These are phyloP conservation scores for Ceratopteris richardii DNA, from an alignment of 75 land plant genomes.

Conservation along the genomic window DNA sequence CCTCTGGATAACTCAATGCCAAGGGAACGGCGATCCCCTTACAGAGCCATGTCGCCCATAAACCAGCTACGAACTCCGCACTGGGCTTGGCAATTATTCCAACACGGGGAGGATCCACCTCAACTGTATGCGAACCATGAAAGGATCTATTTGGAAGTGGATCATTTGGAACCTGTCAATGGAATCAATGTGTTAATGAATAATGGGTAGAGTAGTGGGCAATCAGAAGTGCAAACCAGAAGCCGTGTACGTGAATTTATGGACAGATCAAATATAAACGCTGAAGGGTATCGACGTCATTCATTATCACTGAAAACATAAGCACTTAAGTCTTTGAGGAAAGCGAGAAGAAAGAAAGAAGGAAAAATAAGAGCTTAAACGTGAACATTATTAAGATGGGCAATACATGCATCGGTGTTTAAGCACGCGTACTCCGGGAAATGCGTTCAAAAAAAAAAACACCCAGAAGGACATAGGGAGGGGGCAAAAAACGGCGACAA, in stretches of 20 bases:
- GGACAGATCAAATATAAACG: not conserved
- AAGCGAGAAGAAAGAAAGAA: no score
- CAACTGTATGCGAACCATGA: no score
- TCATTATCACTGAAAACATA: not conserved
- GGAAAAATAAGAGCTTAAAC: no score
- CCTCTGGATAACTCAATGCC: slow-evolving; percentile 94
- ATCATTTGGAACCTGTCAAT: not conserved
- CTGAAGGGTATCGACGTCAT: no score
- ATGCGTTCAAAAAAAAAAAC: no score
- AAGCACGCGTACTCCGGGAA: no score
- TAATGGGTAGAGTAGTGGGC: no score
- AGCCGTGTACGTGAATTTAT: not conserved
- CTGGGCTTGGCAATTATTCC: slow-evolving; percentile 97
- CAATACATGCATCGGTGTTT: no score
- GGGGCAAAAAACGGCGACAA: no score
- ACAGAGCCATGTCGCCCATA: slow-evolving; percentile 89
- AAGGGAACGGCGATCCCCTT: slow-evolving; percentile 93
- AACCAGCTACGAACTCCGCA: slow-evolving; percentile 87
- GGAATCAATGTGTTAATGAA: not conserved
- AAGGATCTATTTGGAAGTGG: not conserved
- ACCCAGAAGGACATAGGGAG: no score
- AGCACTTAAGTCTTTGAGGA: not conserved
- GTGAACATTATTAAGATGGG: no score
- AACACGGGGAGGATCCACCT: slow-evolving; percentile 55
- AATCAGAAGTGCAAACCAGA: not conserved